These are phyloP conservation scores for Crotalaria pallida DNA, from an alignment of 306 rosid species.

Conservation along the genomic window DNA sequence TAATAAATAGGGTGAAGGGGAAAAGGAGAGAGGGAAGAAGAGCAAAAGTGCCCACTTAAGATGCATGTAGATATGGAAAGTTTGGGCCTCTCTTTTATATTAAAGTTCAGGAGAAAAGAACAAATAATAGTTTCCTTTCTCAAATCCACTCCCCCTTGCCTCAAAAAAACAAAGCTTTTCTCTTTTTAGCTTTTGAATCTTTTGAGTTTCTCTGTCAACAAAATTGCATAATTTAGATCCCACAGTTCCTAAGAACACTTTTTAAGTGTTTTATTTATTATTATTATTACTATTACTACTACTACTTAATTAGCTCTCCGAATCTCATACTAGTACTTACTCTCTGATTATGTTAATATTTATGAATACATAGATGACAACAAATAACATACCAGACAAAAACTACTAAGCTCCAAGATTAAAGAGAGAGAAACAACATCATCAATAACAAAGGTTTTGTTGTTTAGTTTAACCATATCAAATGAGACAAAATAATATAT, in stretches of 20 bases:
- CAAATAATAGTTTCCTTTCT: slow-evolving; percentile 42
- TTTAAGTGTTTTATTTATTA: neutral
- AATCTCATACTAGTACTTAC: slow-evolving; percentile 29
- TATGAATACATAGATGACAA: slow-evolving; percentile 18
- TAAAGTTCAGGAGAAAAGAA: slow-evolving; percentile 33
- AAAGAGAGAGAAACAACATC: slow-evolving; percentile 11
- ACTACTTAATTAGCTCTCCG: slow-evolving; percentile 19
- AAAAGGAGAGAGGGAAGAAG: neutral
- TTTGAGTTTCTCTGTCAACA: slow-evolving; percentile 29
- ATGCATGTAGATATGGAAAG: slow-evolving; percentile 16
- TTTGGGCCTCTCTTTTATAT: slow-evolving; percentile 17
- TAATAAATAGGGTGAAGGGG: too few species aligned
- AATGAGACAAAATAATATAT: slow-evolving; percentile 32
- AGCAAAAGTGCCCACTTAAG: slow-evolving; percentile 16
- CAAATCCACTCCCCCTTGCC: slow-evolving; percentile 26
- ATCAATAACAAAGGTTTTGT: slow-evolving; percentile 6
- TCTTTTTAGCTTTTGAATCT: slow-evolving; percentile 44
- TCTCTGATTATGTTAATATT: neutral
- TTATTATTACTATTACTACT: too few species aligned
- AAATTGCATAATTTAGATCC: slow-evolving; percentile 24
- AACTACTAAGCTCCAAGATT: slow-evolving; percentile 49
- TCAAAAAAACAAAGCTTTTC: slow-evolving; percentile 18
- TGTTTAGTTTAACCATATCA: slow-evolving; percentile 19
- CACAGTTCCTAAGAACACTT: slow-evolving; percentile 17
- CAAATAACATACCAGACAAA: slow-evolving; percentile 57